These are phyloP conservation scores for Cercospora canescens DNA, from an alignment of 2,329 filamentous ascomycete species.

Conservation along the genomic window DNA sequence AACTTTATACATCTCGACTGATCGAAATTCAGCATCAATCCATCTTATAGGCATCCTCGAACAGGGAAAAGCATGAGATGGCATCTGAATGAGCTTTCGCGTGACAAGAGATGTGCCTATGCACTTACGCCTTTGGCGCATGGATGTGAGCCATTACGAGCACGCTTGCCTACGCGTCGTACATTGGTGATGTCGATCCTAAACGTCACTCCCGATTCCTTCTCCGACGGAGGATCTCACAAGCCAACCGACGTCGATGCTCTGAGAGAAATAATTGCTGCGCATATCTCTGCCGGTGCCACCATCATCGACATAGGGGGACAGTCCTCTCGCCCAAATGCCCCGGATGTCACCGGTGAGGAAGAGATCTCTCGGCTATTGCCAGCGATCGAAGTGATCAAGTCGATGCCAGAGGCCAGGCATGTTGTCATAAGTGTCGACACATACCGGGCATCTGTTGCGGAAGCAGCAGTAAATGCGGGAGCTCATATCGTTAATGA, in stretches of 20 bases:
- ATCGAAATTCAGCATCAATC: constrained; percentile 1
- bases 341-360: constrained; percentile 64
- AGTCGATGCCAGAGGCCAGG: constrained; percentile 61
- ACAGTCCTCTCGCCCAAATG: constrained; percentile 83
- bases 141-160: constrained; percentile 56
- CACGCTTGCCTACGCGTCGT: constrained; percentile 55
- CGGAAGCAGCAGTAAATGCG: constrained; percentile 69
- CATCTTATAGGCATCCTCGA: not conserved
- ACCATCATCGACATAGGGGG: constrained; percentile 91
- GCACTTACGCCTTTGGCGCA: constrained; percentile 43
- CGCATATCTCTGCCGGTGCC: constrained; percentile 68
- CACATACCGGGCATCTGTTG: constrained; percentile 86
- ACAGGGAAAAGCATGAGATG: constrained; percentile 34
- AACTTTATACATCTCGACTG: not conserved
- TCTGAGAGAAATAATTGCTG: constrained; percentile 59
- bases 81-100: constrained; percentile 38
- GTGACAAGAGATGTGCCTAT: constrained; percentile 38
- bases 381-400: constrained; percentile 74
- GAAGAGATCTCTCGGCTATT: constrained; percentile 79
- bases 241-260: constrained; percentile 45
- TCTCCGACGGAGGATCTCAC: constrained; percentile 83
- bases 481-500: constrained; percentile 96
- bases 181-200: constrained; percentile 92
- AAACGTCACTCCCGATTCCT: constrained; percentile 94
- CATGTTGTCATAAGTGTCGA: constrained; percentile 81